Base-by-base conservation (phyloP, 106 monocot genomes). In the Dendrobium huoshanense region DNA sequence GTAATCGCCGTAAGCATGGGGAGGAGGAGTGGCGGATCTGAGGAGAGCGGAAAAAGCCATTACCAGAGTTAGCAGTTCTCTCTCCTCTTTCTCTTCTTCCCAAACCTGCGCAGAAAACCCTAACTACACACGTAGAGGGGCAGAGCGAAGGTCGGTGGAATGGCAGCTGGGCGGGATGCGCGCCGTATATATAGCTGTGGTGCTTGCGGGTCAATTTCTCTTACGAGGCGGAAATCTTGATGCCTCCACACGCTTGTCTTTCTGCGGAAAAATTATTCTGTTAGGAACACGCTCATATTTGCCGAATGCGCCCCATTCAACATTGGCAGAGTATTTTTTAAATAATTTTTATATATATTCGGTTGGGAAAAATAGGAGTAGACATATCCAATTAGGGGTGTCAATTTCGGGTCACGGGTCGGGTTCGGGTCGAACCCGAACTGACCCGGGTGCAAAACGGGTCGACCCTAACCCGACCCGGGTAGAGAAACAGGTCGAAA, bases 1-100 rank as follows among this genome's bases (percentile, higher is more conserved):
- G 73, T 24, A 40, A 55, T 41, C 37, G 55, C 31, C 72, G 31
- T 55, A 74, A 78, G 73, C 56, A 22, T 64, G 59, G 65, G 74
- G 51, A 44, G 58, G 78, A 73, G 58, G 73, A 22, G 73, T 70
- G 0, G 79, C 83, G 24, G 83, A 78, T 83, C 79, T 58, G 72
- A 83, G 73, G 73, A 78, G 8, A 78, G 79, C 22, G 51, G 79
- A 55, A 70, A 47, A 79, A 43, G 83, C 78, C 83, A 79, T 79
- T 79, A 47, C 15, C 18, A 44, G 24, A 51, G 31, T 20, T 15
- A 47, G 3, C 33, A 33, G 70, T n/a, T 31, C 15, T 37, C 13
- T 25, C 29, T 4, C 31, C 56, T 77, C 13, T 77, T 54, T 48
- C 51, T 24, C 25, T 51, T 25, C 27, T 77, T 37, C 16, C 70